These are phyloP conservation scores for Clathrospora elynae DNA, from an alignment of 2,329 filamentous ascomycete species.

Conservation along the genomic window DNA sequence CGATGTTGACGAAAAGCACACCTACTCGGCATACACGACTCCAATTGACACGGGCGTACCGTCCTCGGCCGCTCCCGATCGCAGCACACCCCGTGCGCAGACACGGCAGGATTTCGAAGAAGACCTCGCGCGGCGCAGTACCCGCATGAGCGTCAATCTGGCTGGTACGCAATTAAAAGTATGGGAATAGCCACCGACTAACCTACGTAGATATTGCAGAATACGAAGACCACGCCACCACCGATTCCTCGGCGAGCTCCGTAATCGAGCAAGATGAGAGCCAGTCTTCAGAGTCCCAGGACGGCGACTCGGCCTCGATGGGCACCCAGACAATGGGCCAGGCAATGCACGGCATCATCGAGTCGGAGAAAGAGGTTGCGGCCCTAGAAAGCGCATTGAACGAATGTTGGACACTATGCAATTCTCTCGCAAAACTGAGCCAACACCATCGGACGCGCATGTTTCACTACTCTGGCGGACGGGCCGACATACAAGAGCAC, in stretches of 20 bases:
- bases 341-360: conserved; percentile 62
- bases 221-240: conserved; percentile 46
- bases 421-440: conserved; percentile 83
- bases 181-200: conserved; percentile 10
- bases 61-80: conserved; percentile 54
- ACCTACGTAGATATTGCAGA: conserved; percentile 53
- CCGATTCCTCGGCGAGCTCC: conserved; percentile 38
- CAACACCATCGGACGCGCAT: conserved; percentile 80
- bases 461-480: conserved; percentile 71
- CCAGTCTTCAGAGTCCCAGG: conserved; percentile 40
- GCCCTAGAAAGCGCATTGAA: conserved; percentile 77
- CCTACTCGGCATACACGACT: conserved; percentile 62
- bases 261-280: conserved; percentile 43
- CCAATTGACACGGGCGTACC: conserved; percentile 75
- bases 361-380: conserved; percentile 65
- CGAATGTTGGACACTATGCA: conserved; percentile 94
- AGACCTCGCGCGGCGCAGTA: conserved; percentile 57
- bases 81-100: conserved; percentile 80
- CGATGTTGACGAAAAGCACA: conserved; percentile 45
- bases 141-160: conserved; percentile 72
- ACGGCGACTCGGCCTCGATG: conserved; percentile 28
- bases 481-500: conserved; percentile 78
- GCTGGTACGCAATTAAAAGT: conserved; percentile 63
- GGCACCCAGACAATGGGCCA: conserved; percentile 53
- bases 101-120: conserved; percentile 75